phyloP scores from a whole-genome alignment of 306 rosid species.

The Vachellia pachyceras region DNA sequence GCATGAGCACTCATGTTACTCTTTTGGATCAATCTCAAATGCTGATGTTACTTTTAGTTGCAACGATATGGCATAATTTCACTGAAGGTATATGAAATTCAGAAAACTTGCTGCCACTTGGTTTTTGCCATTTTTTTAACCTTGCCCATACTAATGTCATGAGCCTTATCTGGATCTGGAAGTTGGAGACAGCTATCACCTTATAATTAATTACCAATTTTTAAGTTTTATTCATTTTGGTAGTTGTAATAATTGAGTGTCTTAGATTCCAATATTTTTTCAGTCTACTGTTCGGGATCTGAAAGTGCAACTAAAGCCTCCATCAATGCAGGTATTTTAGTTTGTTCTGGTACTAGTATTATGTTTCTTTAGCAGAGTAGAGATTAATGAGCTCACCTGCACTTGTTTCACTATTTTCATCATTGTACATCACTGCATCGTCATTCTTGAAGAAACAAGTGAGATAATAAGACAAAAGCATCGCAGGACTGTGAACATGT shows the following conservation, averaged over 20 bases:
- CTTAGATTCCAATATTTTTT: slow-evolving; percentile 30
- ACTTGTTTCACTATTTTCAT: neutral
- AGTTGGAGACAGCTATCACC: neutral
- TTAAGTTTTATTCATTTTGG: neutral
- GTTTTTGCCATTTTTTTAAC: neutral
- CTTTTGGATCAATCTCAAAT: slow-evolving; percentile 29
- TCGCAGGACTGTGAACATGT: no score
- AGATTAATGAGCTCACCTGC: slow-evolving; percentile 10
- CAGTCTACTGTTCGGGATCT: slow-evolving; percentile 94
- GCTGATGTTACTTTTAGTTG: neutral
- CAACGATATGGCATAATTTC: neutral
- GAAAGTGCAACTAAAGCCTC: slow-evolving; percentile 93
- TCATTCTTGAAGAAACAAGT: neutral
- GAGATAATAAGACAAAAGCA: no score
- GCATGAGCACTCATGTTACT: slow-evolving; percentile 23
- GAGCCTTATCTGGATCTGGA: neutral
- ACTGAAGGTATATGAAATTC: neutral
- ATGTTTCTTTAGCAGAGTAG: slow-evolving; percentile 10
- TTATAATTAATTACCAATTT: neutral
- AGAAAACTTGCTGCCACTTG: neutral
- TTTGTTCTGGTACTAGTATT: slow-evolving; percentile 18
- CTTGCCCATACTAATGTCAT: neutral
- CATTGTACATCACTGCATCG: neutral
- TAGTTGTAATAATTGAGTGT: slow-evolving; percentile 4
- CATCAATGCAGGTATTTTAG: slow-evolving; percentile 84